Percentiles rank a stretch among this genome's conserved stretches.
Conservation (phyloP, 169 alveolate species). For the Eimeria necatrix region DNA sequence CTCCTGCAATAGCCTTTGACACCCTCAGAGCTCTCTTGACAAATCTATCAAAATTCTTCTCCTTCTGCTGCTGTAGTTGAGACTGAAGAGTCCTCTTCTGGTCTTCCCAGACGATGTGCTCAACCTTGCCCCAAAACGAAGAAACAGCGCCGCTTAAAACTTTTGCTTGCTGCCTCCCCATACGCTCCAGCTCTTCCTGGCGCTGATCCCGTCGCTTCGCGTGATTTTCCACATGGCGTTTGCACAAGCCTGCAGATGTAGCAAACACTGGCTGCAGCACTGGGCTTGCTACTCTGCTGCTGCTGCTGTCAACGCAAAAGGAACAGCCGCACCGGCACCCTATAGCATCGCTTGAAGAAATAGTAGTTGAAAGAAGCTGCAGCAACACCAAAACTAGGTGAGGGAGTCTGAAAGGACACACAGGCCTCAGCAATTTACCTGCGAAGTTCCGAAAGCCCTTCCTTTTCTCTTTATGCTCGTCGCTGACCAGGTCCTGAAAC, state of each 20-base stretch:
- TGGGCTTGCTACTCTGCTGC: not conserved
- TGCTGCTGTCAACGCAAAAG: not conserved
- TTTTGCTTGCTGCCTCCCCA: constrained; percentile 62
- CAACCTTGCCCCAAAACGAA: constrained; percentile 63
- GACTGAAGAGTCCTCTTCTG: constrained; percentile 69
- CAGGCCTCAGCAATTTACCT: not conserved
- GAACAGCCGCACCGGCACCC: not conserved
- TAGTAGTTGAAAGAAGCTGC: not conserved
- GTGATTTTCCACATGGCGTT: constrained; percentile 31
- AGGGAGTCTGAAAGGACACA: not conserved
- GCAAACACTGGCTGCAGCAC: not conserved
- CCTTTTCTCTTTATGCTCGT: constrained; percentile 75
- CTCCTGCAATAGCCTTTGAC: constrained; percentile 21
- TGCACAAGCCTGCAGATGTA: constrained; percentile 51
- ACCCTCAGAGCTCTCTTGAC: constrained; percentile 46
- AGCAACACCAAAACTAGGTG: not conserved
- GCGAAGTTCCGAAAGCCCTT: constrained; percentile 69
- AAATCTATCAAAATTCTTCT: constrained; percentile 55
- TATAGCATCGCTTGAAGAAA: not conserved
- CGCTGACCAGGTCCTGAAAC: constrained; percentile 75
- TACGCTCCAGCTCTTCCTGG: constrained; percentile 40
- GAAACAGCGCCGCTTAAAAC: constrained; percentile 27
- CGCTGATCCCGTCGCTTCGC: constrained; percentile 46
- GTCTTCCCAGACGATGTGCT: constrained; percentile 72
- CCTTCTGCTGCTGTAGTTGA: constrained; percentile 77